These are phyloP conservation scores for Mucor ambiguus DNA, from an alignment of 371 early-diverging fungal genomes.

Conservation along the genomic window DNA sequence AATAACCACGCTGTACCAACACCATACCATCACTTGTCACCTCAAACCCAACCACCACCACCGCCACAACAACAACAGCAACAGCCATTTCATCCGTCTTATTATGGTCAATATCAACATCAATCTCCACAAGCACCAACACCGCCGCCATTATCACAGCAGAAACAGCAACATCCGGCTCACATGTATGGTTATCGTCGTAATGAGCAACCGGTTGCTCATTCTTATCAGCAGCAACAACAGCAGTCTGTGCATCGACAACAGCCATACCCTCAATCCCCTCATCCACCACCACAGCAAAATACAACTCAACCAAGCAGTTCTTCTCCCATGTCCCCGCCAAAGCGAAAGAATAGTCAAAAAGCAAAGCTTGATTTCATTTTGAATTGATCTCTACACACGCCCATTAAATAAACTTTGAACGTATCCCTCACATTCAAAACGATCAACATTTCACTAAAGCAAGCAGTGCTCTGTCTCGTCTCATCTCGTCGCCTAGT, in stretches of 20 bases:
- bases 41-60: neutral
- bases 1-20: conserved; percentile 1
- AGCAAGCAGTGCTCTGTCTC: too few species aligned
- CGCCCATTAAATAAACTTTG: neutral
- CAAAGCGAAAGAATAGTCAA: conserved; percentile 25
- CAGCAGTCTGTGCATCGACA: neutral
- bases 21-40: neutral
- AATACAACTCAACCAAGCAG: neutral
- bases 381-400: conserved; percentile 17
- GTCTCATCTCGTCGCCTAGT: neutral
- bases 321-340: neutral
- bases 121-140: neutral
- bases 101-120: conserved; percentile 1
- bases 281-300: neutral
- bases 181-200: neutral
- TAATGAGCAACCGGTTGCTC: conserved; percentile 24
- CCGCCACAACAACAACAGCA: neutral
- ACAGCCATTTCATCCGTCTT: neutral
- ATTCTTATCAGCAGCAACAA: conserved; percentile 3
- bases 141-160: neutral
- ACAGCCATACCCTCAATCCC: neutral
- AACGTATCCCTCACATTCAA: neutral
- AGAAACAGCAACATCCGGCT: neutral
- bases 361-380: conserved; percentile 34
- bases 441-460: too few species aligned